Base-by-base conservation (phyloP, 306 rosid genomes). In the Acmispon strigosus region DNA sequence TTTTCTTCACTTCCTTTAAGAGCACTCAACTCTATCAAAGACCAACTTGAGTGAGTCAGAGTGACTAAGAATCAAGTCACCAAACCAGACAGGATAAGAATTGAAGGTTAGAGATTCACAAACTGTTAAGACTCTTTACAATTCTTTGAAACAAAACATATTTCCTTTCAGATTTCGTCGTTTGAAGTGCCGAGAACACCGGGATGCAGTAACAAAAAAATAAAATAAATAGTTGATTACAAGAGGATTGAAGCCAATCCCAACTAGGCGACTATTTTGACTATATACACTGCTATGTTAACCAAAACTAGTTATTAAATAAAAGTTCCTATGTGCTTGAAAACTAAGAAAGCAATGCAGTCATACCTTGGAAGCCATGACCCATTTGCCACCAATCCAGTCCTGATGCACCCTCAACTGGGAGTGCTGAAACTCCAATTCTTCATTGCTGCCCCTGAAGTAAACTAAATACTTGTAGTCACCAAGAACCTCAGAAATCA, bases 341-440 rank as follows among this genome's bases (percentile, higher is more conserved):
- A 70, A 78, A 32, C 37, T 27, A 29, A 44, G 49, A 29, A 62
- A 15, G 13, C 37, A 11, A 42, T 48, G 69, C 43, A 60, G 32
- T 27, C 49, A 74, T 76, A 87, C 94, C 96, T 86, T 78, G 52
- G 87, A 88, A 72, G 81, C 71, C 82, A 70, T 50, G 34, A 83
- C 50, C 95, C 96, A 90, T 62, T 77, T 81, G 16, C 76, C 79
- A 70, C 67, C 81, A 8, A 84, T 74, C 90, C 90, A 90, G 19
- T 84, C 86, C 70, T 79, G 90, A 51, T 68, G 90, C 8, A 53
- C 76, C 85, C 96, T 86, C 67, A 90, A 74, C 11, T 79, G 65
- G 3, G 81, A 70, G 58, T 81, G 81, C 39, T 56, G 70, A 81
- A 84, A 78, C 71, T 79, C 84, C 27, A 80, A 10, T 8, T 81